Percentiles rank a stretch among this genome's conserved stretches.
These are phyloP conservation scores for Sporothrix pseudoabietina DNA, from an alignment of 2,329 filamentous ascomycete genomes.

Conservation along the genomic window DNA sequence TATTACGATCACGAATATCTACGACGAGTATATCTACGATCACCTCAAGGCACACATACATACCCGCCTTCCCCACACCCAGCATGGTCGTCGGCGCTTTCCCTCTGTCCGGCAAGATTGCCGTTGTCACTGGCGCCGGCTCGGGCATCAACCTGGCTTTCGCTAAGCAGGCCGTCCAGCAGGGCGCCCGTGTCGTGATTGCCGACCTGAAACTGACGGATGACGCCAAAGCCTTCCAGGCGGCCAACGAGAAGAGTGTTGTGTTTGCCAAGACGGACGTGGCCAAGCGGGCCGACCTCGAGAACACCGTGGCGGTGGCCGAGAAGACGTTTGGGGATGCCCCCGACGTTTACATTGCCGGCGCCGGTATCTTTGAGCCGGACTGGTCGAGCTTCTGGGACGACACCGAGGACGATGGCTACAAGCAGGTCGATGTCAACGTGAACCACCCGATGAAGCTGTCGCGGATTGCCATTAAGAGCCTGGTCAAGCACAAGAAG, in stretches of 20 bases:
- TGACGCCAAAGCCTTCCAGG: conserved; percentile 4
- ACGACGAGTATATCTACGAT: background rate
- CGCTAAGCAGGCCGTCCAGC: conserved; percentile 19
- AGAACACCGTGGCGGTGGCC: conserved; percentile 24
- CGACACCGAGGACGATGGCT: conserved; percentile 42
- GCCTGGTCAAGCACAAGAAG: conserved; percentile 40
- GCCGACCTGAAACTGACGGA: conserved; percentile 17
- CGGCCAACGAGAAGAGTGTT: background rate
- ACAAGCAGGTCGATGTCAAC: conserved; percentile 42
- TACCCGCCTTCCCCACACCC: background rate
- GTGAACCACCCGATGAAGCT: conserved; percentile 45
- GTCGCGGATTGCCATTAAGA: conserved; percentile 44
- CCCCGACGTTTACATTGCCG: conserved; percentile 44
- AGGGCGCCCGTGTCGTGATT: conserved; percentile 20
- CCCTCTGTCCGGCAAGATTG: conserved; percentile 22
- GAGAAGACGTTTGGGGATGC: conserved; percentile 35
- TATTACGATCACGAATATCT: background rate
- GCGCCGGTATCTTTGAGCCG: conserved; percentile 46
- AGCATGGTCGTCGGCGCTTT: conserved; percentile 19
- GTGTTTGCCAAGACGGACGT: conserved; percentile 19
- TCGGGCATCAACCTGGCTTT: conserved; percentile 28
- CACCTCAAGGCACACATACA: background rate
- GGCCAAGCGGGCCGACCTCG: conserved; percentile 12
- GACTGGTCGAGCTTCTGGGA: conserved; percentile 43
- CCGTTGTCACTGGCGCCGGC: conserved; percentile 26